A percentile compares a stretch with the other conserved stretches of the same genome.
Conservation (phyloP, 106 monocot species). For the Vanilla planifolia region DNA sequence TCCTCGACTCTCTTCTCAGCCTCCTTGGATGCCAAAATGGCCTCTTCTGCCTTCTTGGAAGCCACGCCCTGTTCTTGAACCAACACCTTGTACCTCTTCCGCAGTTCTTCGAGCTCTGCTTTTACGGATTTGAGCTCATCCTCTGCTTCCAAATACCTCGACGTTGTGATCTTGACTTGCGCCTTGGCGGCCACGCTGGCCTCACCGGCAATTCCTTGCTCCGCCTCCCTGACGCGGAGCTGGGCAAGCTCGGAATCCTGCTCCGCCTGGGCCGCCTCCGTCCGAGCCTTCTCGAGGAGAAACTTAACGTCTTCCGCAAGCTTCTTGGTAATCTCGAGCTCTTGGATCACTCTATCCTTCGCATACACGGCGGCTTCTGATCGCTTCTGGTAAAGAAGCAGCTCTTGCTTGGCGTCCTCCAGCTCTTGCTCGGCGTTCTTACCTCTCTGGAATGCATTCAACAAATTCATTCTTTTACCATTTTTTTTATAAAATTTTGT, state of each 20-base stretch:
- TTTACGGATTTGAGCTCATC: constrained; percentile 34
- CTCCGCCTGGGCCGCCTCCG: constrained; percentile 37
- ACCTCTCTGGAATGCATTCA: constrained; percentile 15
- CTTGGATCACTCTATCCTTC: constrained; percentile 27
- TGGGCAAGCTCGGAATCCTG: constrained; percentile 44
- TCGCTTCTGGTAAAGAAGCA: constrained; percentile 31
- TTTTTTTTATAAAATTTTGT: no score
- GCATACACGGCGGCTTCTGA: constrained; percentile 28
- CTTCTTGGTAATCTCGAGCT: constrained; percentile 32
- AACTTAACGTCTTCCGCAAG: constrained; percentile 41
- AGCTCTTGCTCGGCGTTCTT: constrained; percentile 28
- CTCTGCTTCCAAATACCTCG: constrained; percentile 24
- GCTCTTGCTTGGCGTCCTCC: constrained; percentile 29
- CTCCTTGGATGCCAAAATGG: constrained; percentile 23
- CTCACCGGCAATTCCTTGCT: constrained; percentile 32
- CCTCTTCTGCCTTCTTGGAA: constrained; percentile 29
- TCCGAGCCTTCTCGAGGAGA: constrained; percentile 38
- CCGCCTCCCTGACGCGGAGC: constrained; percentile 36
- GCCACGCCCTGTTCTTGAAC: constrained; percentile 27
- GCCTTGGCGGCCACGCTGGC: constrained; percentile 33
- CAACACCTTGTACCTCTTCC: constrained; percentile 18
- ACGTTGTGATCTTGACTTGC: constrained; percentile 36
- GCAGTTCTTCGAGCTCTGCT: constrained; percentile 20
- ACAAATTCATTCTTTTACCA: no score
- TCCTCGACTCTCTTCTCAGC: constrained; percentile 35